phyloP scores from a whole-genome alignment of 371 early-diverging fungal genomes.

The Syncephalastrum monosporum region DNA sequence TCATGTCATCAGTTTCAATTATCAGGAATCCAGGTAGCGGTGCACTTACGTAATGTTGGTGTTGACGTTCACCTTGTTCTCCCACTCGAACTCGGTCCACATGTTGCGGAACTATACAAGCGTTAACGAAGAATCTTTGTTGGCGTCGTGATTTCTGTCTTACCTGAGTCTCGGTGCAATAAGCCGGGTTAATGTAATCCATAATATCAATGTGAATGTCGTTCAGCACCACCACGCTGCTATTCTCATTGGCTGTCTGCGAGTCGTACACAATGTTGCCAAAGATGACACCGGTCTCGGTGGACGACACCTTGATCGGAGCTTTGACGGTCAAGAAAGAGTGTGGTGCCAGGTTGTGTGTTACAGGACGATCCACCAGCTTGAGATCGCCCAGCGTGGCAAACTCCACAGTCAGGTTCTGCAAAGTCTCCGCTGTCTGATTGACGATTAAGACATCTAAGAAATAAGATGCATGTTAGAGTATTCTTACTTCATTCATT shows the following conservation, averaged over 20 bases:
- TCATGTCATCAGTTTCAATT: not conserved
- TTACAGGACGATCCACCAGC: conserved; percentile 92
- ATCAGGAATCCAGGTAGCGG: not conserved
- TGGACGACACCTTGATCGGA: conserved; percentile 96
- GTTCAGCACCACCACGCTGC: conserved; percentile 89
- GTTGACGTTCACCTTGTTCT: conserved; percentile 97
- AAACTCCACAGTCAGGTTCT: conserved; percentile 97
- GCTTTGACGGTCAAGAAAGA: conserved; percentile 94
- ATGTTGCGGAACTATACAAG: conserved; percentile 81
- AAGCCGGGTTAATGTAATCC: conserved; percentile 96
- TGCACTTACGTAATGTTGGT: conserved; percentile 80
- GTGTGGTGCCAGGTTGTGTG: conserved; percentile 89
- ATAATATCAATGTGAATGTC: conserved; percentile 98
- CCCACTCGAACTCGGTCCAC: conserved; percentile 99
- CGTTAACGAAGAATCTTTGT: not conserved
- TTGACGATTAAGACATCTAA: conserved; percentile 96
- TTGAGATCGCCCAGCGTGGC: conserved; percentile 96
- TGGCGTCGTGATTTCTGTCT: not conserved
- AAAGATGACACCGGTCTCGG: conserved; percentile 97
- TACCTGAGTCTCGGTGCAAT: conserved; percentile 84
- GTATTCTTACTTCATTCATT: no score
- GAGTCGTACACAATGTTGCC: conserved; percentile 97
- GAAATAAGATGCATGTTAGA: conserved; percentile 3
- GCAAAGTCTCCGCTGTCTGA: conserved; percentile 95
- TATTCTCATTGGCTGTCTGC: conserved; percentile 71